Percentiles rank a stretch among this genome's conserved stretches.
Evolutionary conservation across 345 rosid genomes (phyloP).

Genomic region (Nasturtium officinale): DNA sequence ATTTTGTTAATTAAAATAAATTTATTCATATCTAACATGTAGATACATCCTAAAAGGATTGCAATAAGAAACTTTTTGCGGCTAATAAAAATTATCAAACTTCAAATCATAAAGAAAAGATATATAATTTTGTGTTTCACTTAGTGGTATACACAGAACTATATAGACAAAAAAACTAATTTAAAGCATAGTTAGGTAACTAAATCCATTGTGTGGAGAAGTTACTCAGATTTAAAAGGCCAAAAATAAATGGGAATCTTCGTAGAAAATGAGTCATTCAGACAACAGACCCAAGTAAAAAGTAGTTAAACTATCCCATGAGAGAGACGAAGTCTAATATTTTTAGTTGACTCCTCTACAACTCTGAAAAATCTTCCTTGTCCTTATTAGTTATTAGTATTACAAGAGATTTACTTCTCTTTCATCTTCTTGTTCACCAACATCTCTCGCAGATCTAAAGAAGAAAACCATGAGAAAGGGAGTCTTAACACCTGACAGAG

Average conservation of each 20-base stretch:
- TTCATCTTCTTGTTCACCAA: constrained; percentile 14
- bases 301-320: constrained; percentile 38
- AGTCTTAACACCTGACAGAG: constrained; percentile 33
- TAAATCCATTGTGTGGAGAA: background rate
- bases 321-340: constrained; percentile 17
- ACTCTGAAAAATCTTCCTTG: constrained; percentile 32
- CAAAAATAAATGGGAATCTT: background rate
- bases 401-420: constrained; percentile 16
- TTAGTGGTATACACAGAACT: background rate
- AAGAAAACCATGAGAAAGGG: constrained; percentile 27
- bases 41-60: background rate
- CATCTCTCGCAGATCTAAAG: constrained; percentile 33
- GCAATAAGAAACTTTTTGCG: background rate
- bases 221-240: background rate
- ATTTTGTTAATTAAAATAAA: background rate
- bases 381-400: too few relatives aligned
- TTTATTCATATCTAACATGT: background rate
- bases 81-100: background rate
- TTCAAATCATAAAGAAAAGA: background rate
- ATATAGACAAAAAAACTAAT: background rate
- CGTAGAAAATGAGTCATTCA: constrained; percentile 12
- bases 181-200: background rate
- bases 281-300: constrained; percentile 11
- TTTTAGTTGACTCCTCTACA: constrained; percentile 34
- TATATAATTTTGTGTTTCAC: background rate